Evolutionary conservation across 345 rosid species (phyloP), one percentile per base, ranked within the genome.

Genomic region (Rhizophora apiculata): DNA sequence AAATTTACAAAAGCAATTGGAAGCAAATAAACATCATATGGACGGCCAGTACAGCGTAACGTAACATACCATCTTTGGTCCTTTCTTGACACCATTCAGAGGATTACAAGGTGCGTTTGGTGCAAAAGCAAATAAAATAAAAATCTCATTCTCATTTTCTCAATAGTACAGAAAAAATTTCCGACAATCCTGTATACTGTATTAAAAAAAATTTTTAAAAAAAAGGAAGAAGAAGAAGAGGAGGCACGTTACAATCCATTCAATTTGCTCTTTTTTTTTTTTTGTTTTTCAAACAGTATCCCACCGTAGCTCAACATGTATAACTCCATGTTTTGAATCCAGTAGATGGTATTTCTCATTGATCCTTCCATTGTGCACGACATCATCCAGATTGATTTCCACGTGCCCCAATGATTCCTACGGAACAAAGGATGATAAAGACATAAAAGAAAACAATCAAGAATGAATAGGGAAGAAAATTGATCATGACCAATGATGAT

Each of bases 281-380:
- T 1, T 24, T 24, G 0, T 24, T 54, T 66, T 85, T 85, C 78
- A 89, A 62, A 82, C 77, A 61, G 78, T 81, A n/a, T 78, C 86
- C 97, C 98, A 91, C 49, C 80, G 57, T 30, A 89, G 79, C 68
- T 88, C 95, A n/a, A 89, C 80, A 64, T 87, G 92, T 76, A 91
- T 72, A 32, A 79, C 56, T 51, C 98, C 98, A 27, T 86, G 81
- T 80, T 79, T 91, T 9, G 98, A 94, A 73, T 91, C 85, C 73
- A 89, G 84, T 22, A 94, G 81, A 78, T 87, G 85, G 68, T 86
- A 88, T 74, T 85, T 94, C 62, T 91, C 81, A 61, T 94, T 89
- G 75, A 91, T 91, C 36, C 92, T 86, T 53, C 92, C 96, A 21
- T 91, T 94, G 56, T 65, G 73, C 55, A 94, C 87, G 19, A 94